These are phyloP conservation scores for Aphanomyces euteiches DNA, from an alignment of 352 stramenopile genomes.

Conservation along the genomic window DNA sequence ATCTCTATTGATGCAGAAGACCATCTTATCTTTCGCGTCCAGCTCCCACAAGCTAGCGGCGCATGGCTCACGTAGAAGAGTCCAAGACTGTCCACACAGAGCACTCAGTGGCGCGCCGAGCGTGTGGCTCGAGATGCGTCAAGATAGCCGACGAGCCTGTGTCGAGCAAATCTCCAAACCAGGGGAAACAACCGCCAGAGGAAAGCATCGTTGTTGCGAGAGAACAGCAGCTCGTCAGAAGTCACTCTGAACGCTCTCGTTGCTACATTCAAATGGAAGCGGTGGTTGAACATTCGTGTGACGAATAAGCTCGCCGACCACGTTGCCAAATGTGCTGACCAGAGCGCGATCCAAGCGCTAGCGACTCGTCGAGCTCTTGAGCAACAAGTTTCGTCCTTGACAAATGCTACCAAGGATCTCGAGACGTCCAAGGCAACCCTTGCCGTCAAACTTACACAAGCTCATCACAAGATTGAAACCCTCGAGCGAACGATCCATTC, in stretches of 20 bases:
- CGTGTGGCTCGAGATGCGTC: background rate
- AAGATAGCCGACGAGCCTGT: background rate
- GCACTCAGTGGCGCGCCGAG: background rate
- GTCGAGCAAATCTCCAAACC: background rate
- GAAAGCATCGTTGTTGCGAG: conserved; percentile 5
- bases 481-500: background rate
- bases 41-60: background rate
- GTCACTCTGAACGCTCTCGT: background rate
- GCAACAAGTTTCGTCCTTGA: background rate
- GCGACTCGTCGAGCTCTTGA: background rate
- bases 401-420: background rate
- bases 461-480: background rate
- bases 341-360: background rate
- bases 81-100: background rate
- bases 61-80: background rate
- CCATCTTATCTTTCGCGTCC: conserved; percentile 1
- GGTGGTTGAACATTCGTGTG: background rate
- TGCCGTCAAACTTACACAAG: background rate
- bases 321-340: conserved; percentile 5
- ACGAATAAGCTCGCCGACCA: background rate
- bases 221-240: background rate
- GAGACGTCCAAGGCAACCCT: background rate
- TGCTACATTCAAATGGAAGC: background rate
- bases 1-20: background rate
- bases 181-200: background rate